These are phyloP conservation scores for Cylindrotheca closterium DNA, from an alignment of 108 stramenopile species.

Conservation along the genomic window DNA sequence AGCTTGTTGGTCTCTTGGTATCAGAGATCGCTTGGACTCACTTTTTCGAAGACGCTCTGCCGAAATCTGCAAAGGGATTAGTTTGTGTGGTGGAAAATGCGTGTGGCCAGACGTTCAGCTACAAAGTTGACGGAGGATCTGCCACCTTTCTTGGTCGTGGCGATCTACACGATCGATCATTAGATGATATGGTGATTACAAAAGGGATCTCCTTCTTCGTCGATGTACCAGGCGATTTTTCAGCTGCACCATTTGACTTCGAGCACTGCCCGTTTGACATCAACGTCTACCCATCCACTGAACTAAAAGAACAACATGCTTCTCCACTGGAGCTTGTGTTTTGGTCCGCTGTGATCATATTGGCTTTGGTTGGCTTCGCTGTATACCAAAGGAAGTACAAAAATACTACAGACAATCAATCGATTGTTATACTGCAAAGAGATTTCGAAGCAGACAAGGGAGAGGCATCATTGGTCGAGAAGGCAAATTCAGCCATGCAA, in stretches of 20 bases:
- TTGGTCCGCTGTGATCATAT: not conserved
- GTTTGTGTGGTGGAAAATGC: slow-evolving; percentile 32
- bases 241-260: not conserved
- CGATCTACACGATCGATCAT: slow-evolving; percentile 21
- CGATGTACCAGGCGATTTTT: not conserved
- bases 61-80: slow-evolving; percentile 16
- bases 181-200: slow-evolving; percentile 1
- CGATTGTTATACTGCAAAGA: not conserved
- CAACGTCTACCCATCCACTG: not conserved
- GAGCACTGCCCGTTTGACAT: slow-evolving; percentile 6
- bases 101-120: slow-evolving; percentile 28
- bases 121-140: slow-evolving; percentile 23
- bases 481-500: too few species aligned
- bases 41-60: slow-evolving; percentile 4
- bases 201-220: not conserved
- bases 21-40: not conserved
- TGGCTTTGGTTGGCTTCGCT: not conserved
- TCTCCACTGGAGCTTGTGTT: not conserved
- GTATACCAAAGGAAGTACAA: not conserved
- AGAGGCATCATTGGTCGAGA: not conserved
- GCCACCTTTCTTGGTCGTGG: slow-evolving; percentile 20
- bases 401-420: not conserved
- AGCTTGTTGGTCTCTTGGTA: not conserved
- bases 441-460: not conserved
- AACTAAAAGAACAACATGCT: not conserved